Evolutionary conservation across 495 filamentous ascomycete genomes (phyloP).

Genomic region (Xylaria grammica): DNA sequence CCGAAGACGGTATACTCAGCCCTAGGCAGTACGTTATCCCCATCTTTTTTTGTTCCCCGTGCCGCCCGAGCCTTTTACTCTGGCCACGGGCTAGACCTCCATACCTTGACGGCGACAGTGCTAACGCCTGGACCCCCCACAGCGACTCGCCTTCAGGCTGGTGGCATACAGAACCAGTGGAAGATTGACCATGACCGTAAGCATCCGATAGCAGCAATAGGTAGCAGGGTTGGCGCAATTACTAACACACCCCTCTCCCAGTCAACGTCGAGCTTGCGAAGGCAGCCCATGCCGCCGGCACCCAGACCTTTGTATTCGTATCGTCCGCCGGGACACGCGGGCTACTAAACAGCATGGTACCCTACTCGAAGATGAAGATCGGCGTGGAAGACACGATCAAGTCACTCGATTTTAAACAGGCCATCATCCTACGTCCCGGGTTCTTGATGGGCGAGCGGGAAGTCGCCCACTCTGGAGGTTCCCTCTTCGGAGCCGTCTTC

Average conservation of each 20-base stretch:
- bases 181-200: conserved; percentile 72
- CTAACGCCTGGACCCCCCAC: not conserved
- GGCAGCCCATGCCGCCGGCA: conserved; percentile 66
- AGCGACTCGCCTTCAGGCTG: conserved; percentile 65
- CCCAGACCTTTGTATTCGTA: conserved; percentile 71
- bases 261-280: conserved; percentile 72
- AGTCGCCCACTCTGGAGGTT: conserved; percentile 56
- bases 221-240: not conserved
- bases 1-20: conserved; percentile 68
- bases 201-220: conserved; percentile 8
- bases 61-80: not conserved
- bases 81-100: too few relatives aligned
- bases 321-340: conserved; percentile 60
- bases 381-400: conserved; percentile 80
- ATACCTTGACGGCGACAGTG: too few relatives aligned
- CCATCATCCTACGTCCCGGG: conserved; percentile 76
- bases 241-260: not conserved
- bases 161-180: conserved; percentile 73
- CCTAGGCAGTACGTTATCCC: conserved; percentile 54
- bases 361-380: conserved; percentile 77
- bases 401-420: conserved; percentile 71
- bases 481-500: conserved; percentile 56
- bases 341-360: conserved; percentile 33
- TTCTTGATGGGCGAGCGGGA: conserved; percentile 73
- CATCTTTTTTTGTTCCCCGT: not conserved